Conservation (phyloP, 805 yeast genomes). For the Alloascoidea hylecoeti region DNA sequence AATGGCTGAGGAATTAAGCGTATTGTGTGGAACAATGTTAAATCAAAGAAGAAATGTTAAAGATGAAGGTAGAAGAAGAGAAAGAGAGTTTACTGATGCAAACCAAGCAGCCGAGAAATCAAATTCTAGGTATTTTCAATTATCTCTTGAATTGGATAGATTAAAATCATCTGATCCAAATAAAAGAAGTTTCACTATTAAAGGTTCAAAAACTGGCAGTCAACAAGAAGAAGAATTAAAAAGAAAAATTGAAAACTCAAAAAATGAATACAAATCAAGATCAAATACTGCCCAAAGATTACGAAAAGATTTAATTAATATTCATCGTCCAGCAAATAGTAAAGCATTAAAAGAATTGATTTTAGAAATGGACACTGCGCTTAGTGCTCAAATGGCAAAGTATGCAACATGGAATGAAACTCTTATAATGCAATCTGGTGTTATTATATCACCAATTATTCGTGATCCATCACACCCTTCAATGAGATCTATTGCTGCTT, state of each 20-base stretch:
- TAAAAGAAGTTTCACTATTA: conserved; percentile 54
- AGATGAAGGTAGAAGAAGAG: conserved; percentile 58
- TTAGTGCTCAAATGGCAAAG: conserved; percentile 65
- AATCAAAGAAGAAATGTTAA: conserved; percentile 51
- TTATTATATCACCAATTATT: conserved; percentile 22
- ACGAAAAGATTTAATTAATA: conserved; percentile 48
- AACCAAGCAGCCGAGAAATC: conserved; percentile 65
- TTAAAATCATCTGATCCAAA: conserved; percentile 56
- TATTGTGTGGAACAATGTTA: conserved; percentile 46
- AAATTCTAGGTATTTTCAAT: conserved; percentile 43
- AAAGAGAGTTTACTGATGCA: conserved; percentile 60
- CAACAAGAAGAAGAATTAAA: conserved; percentile 69
- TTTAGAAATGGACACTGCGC: conserved; percentile 64
- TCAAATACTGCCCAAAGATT: conserved; percentile 49
- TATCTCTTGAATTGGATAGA: conserved; percentile 64
- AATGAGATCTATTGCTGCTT: conserved; percentile 50
- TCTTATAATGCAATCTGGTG: conserved; percentile 55
- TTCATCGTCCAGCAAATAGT: conserved; percentile 55
- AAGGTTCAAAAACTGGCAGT: conserved; percentile 52
- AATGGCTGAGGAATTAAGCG: conserved; percentile 57
- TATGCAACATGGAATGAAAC: conserved; percentile 70
- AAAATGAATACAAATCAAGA: conserved; percentile 54
- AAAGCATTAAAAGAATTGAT: conserved; percentile 51
- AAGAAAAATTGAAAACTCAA: conserved; percentile 57
- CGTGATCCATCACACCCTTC: conserved; percentile 30